Conservation (phyloP, 1,139 yeast genomes). For the Torulaspora pretoriensis region DNA sequence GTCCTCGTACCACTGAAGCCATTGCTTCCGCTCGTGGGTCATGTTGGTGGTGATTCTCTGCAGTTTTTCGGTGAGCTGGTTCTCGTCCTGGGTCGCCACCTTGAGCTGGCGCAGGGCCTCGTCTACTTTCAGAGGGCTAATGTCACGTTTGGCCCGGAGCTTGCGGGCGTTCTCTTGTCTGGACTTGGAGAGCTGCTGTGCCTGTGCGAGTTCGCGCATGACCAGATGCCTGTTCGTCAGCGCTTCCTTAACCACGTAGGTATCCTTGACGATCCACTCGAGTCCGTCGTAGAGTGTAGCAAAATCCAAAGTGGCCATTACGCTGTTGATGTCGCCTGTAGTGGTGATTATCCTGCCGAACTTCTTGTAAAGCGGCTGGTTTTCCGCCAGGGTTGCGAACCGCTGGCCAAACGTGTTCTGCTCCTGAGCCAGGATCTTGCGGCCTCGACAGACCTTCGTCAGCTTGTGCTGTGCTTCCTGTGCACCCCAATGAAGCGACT, state of each 20-base stretch:
- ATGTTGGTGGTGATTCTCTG: conserved; percentile 82
- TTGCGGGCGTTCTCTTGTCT: conserved; percentile 73
- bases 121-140: conserved; percentile 85
- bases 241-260: conserved; percentile 86
- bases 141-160: conserved; percentile 66
- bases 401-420: conserved; percentile 64
- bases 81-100: conserved; percentile 74
- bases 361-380: conserved; percentile 60
- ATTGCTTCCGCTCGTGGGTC: conserved; percentile 63
- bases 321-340: conserved; percentile 72
- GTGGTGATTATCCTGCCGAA: conserved; percentile 63
- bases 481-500: conserved; percentile 62
- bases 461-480: conserved; percentile 55
- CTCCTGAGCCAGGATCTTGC: conserved; percentile 53
- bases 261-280: conserved; percentile 60
- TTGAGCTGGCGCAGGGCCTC: conserved; percentile 81
- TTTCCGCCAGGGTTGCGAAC: conserved; percentile 45
- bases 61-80: conserved; percentile 67
- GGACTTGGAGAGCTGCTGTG: conserved; percentile 67
- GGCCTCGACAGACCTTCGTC: conserved; percentile 51
- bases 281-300: conserved; percentile 78
- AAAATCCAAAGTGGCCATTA: conserved; percentile 68
- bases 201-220: conserved; percentile 81
- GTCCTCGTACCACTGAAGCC: conserved; percentile 48
- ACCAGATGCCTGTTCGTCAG: conserved; percentile 85